These are phyloP conservation scores for Cyclotella kingstonii DNA, from an alignment of 108 stramenopile genomes.

Conservation along the genomic window DNA sequence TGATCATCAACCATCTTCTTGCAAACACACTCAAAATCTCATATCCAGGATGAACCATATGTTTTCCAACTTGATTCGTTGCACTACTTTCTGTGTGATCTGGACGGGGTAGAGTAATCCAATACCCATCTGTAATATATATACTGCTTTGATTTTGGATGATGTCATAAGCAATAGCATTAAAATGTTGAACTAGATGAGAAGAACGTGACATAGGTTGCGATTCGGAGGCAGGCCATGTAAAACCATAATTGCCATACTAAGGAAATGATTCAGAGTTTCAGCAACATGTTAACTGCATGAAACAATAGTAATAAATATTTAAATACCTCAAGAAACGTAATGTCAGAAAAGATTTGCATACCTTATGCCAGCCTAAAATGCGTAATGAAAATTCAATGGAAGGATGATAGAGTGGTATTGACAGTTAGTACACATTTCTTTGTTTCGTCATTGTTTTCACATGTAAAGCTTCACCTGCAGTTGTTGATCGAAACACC, in stretches of 20 bases:
- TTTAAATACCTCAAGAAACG: background rate
- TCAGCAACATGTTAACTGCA: background rate
- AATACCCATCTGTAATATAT: constrained; percentile 66
- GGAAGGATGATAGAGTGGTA: background rate
- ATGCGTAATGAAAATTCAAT: background rate
- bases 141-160: constrained; percentile 36
- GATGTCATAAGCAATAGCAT: constrained; percentile 55
- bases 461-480: constrained; percentile 47
- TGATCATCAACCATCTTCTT: constrained; percentile 57
- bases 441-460: no score
- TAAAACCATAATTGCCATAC: constrained; percentile 75
- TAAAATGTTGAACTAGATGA: constrained; percentile 53
- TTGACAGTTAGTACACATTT: no score
- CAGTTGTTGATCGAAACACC: constrained; percentile 73
- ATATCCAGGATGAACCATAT: constrained; percentile 75
- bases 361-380: constrained; percentile 38
- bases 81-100: constrained; percentile 67
- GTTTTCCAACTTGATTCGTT: constrained; percentile 58
- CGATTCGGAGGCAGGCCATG: constrained; percentile 48
- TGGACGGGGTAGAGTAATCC: constrained; percentile 69
- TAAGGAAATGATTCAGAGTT: constrained; percentile 5
- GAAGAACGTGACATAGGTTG: constrained; percentile 62
- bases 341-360: background rate
- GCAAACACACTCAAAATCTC: constrained; percentile 67
- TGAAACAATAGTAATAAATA: background rate